Percentiles rank a stretch among this genome's conserved stretches.
Conservation (phyloP, 2,329 filamentous ascomycete species). For the Curvularia verruculosa region DNA sequence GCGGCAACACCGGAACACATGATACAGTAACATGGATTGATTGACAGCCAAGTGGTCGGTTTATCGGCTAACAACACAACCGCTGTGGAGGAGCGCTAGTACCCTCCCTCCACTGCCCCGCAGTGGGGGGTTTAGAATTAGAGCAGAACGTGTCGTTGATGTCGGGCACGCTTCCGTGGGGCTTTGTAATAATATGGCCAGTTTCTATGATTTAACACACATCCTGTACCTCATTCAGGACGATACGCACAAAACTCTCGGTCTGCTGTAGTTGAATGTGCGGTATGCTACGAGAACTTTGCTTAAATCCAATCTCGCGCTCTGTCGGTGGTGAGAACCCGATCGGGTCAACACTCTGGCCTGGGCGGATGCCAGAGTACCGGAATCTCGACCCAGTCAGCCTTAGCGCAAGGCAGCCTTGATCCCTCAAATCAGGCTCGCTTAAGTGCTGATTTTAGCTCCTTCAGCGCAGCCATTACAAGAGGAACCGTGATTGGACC, state of each 20-base stretch:
- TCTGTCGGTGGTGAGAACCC: neutral
- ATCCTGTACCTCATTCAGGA: neutral
- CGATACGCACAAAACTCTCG: neutral
- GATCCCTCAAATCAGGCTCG: constrained; percentile 18
- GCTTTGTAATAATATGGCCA: neutral
- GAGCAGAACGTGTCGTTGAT: neutral
- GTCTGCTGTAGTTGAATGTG: neutral
- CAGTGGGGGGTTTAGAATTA: constrained; percentile 1
- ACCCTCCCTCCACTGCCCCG: constrained; percentile 5
- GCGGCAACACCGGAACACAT: neutral
- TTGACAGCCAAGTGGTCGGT: neutral
- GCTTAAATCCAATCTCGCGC: neutral
- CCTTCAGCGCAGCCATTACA: constrained; percentile 81
- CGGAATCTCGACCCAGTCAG: neutral
- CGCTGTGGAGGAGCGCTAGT: constrained; percentile 1
- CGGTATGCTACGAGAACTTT: neutral
- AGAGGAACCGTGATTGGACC: constrained; percentile 91
- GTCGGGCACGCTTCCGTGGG: neutral
- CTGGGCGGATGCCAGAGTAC: neutral
- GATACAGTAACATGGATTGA: neutral
- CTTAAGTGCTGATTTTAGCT: constrained; percentile 52
- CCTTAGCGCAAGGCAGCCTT: neutral
- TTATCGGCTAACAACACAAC: neutral
- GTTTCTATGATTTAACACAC: neutral
- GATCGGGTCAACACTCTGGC: no score